phyloP scores from a whole-genome alignment of 2,329 filamentous ascomycete genomes.

The Aspergillus alliaceus region DNA sequence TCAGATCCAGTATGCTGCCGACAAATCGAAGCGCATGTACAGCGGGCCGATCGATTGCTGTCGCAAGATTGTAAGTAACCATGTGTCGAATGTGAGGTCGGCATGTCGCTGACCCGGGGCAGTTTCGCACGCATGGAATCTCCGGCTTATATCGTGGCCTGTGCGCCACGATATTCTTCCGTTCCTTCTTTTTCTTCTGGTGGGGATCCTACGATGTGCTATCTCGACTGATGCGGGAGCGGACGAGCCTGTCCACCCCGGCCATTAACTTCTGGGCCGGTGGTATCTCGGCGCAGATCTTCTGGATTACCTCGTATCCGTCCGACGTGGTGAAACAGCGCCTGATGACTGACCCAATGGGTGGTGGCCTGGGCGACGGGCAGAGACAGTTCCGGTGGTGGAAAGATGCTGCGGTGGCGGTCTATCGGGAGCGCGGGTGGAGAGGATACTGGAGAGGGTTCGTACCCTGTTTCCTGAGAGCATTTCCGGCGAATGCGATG shows the following conservation, averaged over 20 bases:
- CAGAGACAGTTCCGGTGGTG: conserved; percentile 69
- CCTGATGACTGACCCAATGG: conserved; percentile 93
- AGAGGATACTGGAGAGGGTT: conserved; percentile 92
- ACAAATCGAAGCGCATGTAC: conserved; percentile 76
- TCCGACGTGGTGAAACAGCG: conserved; percentile 93
- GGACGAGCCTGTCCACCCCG: conserved; percentile 71
- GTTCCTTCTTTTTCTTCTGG: conserved; percentile 96
- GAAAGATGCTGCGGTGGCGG: conserved; percentile 74
- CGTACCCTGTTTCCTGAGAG: conserved; percentile 85
- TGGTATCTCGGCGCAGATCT: conserved; percentile 86
- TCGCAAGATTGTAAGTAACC: conserved; percentile 55
- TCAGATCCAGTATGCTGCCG: conserved; percentile 87
- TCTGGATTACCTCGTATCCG: conserved; percentile 91
- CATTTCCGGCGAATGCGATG: conserved; percentile 94
- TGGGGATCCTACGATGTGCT: conserved; percentile 94
- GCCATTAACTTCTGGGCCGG: conserved; percentile 97
- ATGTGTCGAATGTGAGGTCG: not conserved
- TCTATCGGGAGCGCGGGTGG: conserved; percentile 74
- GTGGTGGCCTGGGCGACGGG: conserved; percentile 66
- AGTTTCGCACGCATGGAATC: conserved; percentile 66
- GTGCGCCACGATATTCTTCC: conserved; percentile 79
- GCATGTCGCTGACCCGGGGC: not conserved
- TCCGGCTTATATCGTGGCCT: conserved; percentile 83
- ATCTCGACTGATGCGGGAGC: conserved; percentile 63
- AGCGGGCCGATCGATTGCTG: conserved; percentile 83